These are phyloP conservation scores for Fusarium ambrosium DNA, from an alignment of 2,329 filamentous ascomycete genomes.

Conservation along the genomic window DNA sequence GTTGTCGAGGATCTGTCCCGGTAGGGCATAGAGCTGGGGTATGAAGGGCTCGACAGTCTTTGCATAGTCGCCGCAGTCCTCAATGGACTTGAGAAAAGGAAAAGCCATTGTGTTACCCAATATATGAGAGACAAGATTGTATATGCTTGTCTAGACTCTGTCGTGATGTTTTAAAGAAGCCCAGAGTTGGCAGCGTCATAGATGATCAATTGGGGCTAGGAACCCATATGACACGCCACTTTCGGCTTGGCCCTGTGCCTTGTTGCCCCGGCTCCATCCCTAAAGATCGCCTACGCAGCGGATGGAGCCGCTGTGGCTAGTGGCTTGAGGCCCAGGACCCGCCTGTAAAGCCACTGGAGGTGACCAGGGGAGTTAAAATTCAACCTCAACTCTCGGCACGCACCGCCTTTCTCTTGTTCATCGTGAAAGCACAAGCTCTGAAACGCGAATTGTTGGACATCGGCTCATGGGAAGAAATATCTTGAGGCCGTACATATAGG, in stretches of 20 bases:
- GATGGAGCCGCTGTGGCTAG: slow-evolving; percentile 46
- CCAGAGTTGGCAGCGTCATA: slow-evolving; percentile 33
- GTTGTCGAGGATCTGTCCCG: slow-evolving; percentile 72
- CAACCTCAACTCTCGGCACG: slow-evolving; percentile 11
- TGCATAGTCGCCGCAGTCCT: slow-evolving; percentile 82
- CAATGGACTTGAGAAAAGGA: slow-evolving; percentile 76
- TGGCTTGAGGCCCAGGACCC: slow-evolving; percentile 13
- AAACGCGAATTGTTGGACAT: slow-evolving; percentile 2
- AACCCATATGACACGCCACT: slow-evolving; percentile 22
- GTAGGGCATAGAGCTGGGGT: slow-evolving; percentile 77
- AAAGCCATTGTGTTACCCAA: slow-evolving; percentile 70
- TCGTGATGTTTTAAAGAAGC: slow-evolving; percentile 27
- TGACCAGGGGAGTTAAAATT: slow-evolving; percentile 28
- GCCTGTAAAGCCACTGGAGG: slow-evolving; percentile 32
- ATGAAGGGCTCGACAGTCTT: slow-evolving; percentile 82
- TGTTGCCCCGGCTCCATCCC: slow-evolving; percentile 16
- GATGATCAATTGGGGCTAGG: slow-evolving; percentile 17
- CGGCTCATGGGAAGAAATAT: neutral
- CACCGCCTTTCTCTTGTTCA: slow-evolving; percentile 8
- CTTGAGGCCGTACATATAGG: neutral
- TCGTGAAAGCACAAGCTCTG: slow-evolving; percentile 25
- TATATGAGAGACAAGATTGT: slow-evolving; percentile 21
- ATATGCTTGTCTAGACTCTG: neutral
- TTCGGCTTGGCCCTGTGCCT: neutral
- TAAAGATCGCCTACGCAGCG: slow-evolving; percentile 16